phyloP scores from a whole-genome alignment of 805 yeast genomes.

The Ogataea parapolymorpha region DNA sequence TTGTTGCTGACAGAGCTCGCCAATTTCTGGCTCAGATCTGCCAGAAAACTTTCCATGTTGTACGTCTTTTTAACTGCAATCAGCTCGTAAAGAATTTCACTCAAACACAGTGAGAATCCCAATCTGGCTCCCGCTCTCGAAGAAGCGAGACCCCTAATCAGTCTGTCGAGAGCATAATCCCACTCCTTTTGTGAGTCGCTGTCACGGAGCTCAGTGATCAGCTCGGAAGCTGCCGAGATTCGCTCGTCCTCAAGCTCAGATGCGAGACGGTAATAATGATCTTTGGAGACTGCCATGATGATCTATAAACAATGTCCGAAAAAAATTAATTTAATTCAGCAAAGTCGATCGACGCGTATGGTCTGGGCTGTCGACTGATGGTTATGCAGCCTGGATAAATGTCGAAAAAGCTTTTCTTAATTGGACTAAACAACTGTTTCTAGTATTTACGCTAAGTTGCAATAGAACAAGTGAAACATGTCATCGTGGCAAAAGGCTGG shows the following conservation, averaged over 20 bases:
- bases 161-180: conserved; percentile 75
- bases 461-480: conserved; percentile 32
- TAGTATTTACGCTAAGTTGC: conserved; percentile 7
- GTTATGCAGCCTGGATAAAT: conserved; percentile 8
- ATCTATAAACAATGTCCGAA: conserved; percentile 1
- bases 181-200: conserved; percentile 55
- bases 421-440: conserved; percentile 14
- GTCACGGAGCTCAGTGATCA: conserved; percentile 56
- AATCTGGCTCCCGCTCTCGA: conserved; percentile 79
- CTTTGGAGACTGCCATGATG: conserved; percentile 51
- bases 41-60: conserved; percentile 37
- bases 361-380: not conserved
- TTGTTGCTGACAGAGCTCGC: conserved; percentile 37
- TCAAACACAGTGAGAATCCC: conserved; percentile 85
- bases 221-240: conserved; percentile 61
- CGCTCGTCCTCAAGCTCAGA: conserved; percentile 75
- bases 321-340: not conserved
- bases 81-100: conserved; percentile 53
- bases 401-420: conserved; percentile 21
- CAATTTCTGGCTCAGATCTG: conserved; percentile 35
- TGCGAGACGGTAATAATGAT: conserved; percentile 72
- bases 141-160: conserved; percentile 78
- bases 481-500: conserved; percentile 67
- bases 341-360: conserved; percentile 13
- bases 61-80: conserved; percentile 31